phyloP scores from a whole-genome alignment of 1,139 yeast genomes.

The Wickerhamomyces sp. region DNA sequence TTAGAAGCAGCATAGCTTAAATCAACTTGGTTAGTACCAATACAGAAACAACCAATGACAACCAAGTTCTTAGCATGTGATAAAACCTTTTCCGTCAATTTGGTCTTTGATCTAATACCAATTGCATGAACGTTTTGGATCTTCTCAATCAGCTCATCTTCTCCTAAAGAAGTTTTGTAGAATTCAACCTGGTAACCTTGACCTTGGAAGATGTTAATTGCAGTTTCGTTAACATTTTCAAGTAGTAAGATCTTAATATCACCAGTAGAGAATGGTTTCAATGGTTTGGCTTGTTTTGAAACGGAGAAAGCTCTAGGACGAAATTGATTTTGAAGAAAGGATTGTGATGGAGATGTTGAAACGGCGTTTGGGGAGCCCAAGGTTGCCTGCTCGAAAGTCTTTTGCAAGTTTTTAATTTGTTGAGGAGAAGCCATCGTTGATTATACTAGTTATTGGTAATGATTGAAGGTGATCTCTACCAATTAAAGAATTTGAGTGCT shows the following conservation, averaged over 20 bases:
- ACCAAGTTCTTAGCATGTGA: constrained; percentile 86
- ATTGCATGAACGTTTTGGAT: constrained; percentile 92
- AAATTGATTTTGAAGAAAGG: constrained; percentile 35
- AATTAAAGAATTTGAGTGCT: neutral
- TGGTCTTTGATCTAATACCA: constrained; percentile 97
- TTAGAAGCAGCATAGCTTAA: constrained; percentile 85
- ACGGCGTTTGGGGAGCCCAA: constrained; percentile 61
- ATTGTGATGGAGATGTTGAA: constrained; percentile 60
- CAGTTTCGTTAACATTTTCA: constrained; percentile 92
- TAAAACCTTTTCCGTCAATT: constrained; percentile 72
- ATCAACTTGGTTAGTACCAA: constrained; percentile 98
- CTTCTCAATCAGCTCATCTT: constrained; percentile 91
- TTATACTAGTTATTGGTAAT: neutral
- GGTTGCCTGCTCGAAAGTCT: constrained; percentile 54
- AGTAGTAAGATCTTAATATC: constrained; percentile 87
- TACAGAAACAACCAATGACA: constrained; percentile 96
- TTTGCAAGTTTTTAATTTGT: constrained; percentile 52
- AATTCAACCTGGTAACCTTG: constrained; percentile 98
- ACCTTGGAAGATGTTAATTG: constrained; percentile 72
- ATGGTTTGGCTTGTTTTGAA: constrained; percentile 55
- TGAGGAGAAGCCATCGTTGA: constrained; percentile 58
- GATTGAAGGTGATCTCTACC: neutral
- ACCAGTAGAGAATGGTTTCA: constrained; percentile 87
- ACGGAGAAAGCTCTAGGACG: constrained; percentile 28
- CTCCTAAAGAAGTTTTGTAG: constrained; percentile 83